A percentile compares a stretch with the other conserved stretches of the same genome.
Evolutionary conservation across 2,329 filamentous ascomycete genomes (phyloP).

Genomic region (Kalaharituber pfeilii): DNA sequence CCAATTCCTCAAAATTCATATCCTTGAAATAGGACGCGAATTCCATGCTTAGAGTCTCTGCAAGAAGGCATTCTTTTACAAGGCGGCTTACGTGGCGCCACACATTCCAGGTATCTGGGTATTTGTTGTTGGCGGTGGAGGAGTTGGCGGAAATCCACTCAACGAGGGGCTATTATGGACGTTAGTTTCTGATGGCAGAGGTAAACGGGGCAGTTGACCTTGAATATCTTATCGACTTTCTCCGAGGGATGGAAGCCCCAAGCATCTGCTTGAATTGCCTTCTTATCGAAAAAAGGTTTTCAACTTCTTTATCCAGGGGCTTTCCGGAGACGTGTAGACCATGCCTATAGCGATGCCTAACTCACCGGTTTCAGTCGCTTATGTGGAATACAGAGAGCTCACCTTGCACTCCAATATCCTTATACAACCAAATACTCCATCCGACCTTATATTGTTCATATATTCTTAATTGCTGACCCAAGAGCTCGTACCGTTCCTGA

Average conservation of each 20-base stretch:
- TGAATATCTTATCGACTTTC: constrained; percentile 25
- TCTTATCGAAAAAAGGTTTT: constrained; percentile 37
- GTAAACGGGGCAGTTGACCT: constrained; percentile 1
- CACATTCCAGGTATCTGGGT: constrained; percentile 22
- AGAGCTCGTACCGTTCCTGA: constrained; percentile 28
- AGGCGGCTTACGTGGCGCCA: constrained; percentile 25
- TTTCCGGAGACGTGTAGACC: constrained; percentile 19
- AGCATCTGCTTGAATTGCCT: constrained; percentile 35
- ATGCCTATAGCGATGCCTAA: constrained; percentile 7
- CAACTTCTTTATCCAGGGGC: constrained; percentile 28
- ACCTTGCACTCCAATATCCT: constrained; percentile 39
- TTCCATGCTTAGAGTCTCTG: constrained; percentile 36
- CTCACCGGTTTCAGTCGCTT: neutral
- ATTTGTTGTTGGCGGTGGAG: constrained; percentile 20
- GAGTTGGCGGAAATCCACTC: constrained; percentile 19
- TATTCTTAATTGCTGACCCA: constrained; percentile 30
- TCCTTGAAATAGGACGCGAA: constrained; percentile 38
- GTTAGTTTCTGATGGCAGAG: neutral
- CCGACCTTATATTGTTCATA: constrained; percentile 31
- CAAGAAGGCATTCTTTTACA: constrained; percentile 34
- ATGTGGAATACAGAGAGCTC: constrained; percentile 25
- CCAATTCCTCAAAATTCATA: constrained; percentile 35
- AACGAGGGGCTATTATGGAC: constrained; percentile 21
- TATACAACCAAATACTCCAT: constrained; percentile 45
- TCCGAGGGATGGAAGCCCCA: constrained; percentile 32